Base-by-base conservation (phyloP, 2,329 filamentous ascomycete species). In the Talaromyces verruculosus region DNA sequence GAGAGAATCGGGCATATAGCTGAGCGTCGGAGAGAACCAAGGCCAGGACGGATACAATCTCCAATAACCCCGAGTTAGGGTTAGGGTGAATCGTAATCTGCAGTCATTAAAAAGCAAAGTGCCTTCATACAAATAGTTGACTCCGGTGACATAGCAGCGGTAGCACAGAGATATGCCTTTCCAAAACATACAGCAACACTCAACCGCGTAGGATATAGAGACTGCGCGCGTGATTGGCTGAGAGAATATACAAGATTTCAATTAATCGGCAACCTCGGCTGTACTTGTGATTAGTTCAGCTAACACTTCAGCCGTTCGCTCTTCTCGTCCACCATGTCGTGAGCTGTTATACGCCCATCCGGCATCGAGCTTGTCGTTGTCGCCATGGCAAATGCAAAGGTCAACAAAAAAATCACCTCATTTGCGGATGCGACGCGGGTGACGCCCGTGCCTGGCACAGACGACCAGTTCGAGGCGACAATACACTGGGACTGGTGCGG, bases 401-500 rank as follows among this genome's bases (percentile, higher is more conserved):
- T 30, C 30, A 47, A 47, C 33, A 62, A 28, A 53, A 4, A 61
- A 28, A 58, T 59, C 10, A 65, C 47, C n/a, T 62, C 64, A 1
- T 65, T 65, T 35, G 58, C 64, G n/a, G 57, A 65, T 55, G 64
- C 58, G 17, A 62, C 58, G 22, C 47, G 58, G 6, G 64, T 65
- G 37, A 65, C 37, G 28, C 47, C 58, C 11, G 47, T 65, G 8
- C 25, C 47, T 49, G 64, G 64, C 13, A 61, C 57, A 10, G 64
- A 65, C 41, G 51, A 55, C 49, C 57, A 65, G 39, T 65, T 65
- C 49, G 58, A 65, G 22, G 64, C 64, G 13, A 65, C 37, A 0
- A 51, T 65, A 7, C 47, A 37, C 17, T 65, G 64, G 64, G 64
- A 65, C 28, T 65, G 64, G 64, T 65, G 64, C 11, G 64, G 64